Percentiles rank a stretch among this genome's conserved stretches.
These are phyloP conservation scores for Bruguiera parviflora DNA, from an alignment of 345 rosid species.

Conservation along the genomic window DNA sequence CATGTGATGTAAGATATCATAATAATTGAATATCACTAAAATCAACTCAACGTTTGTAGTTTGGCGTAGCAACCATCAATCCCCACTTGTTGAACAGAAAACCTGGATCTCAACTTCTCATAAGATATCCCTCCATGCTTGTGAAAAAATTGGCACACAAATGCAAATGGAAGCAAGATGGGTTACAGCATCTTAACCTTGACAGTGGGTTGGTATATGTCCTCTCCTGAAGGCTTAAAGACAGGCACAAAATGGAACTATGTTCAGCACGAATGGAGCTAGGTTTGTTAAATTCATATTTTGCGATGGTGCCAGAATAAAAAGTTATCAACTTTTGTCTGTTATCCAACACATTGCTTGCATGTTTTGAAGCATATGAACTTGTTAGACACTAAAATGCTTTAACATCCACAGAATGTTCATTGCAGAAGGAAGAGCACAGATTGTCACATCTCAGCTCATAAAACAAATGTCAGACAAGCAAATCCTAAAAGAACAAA, in stretches of 20 bases:
- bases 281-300: constrained; percentile 30
- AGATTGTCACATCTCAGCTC: background rate
- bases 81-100: background rate
- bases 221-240: constrained; percentile 31
- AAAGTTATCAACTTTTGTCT: constrained; percentile 4
- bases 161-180: constrained; percentile 7
- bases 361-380: constrained; percentile 11
- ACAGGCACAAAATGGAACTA: constrained; percentile 12
- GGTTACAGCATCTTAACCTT: constrained; percentile 28
- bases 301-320: constrained; percentile 5
- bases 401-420: constrained; percentile 23
- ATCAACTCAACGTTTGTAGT: background rate
- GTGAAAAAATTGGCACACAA: background rate
- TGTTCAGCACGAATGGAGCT: constrained; percentile 11
- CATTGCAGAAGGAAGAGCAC: constrained; percentile 24
- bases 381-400: constrained; percentile 9
- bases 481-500: background rate
- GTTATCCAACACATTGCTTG: constrained; percentile 8
- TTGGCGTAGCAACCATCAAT: background rate
- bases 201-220: constrained; percentile 20
- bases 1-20: background rate
- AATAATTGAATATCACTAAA: background rate
- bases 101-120: background rate
- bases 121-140: background rate
- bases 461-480: background rate